These are phyloP conservation scores for Nannochloropsis gaditana DNA, from an alignment of 108 stramenopile genomes.

Conservation along the genomic window DNA sequence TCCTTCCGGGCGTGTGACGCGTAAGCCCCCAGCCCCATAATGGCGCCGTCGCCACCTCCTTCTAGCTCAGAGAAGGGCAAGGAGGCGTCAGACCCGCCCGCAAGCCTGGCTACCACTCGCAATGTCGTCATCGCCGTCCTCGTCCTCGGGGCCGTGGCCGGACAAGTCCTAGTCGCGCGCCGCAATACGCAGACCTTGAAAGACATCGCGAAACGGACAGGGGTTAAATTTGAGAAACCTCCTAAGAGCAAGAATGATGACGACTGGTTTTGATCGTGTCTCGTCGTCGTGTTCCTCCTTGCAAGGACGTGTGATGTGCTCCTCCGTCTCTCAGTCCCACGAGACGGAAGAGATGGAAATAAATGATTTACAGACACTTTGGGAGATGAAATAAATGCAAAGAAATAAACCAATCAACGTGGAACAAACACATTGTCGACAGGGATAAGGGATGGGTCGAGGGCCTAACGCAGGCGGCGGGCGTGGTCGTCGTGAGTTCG, in stretches of 20 bases:
- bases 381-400: background rate
- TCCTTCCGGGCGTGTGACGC: too few species aligned
- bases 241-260: conserved; percentile 20
- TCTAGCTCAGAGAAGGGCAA: background rate
- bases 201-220: background rate
- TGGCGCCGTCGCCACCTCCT: background rate
- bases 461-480: background rate
- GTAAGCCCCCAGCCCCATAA: too few species aligned
- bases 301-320: too few species aligned
- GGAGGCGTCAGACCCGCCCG: background rate
- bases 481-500: background rate
- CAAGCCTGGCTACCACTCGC: conserved; percentile 7
- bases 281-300: too few species aligned
- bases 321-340: too few species aligned
- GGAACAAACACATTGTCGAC: background rate
- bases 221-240: background rate
- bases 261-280: background rate
- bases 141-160: background rate
- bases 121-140: conserved; percentile 13
- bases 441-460: background rate
- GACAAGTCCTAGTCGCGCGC: background rate
- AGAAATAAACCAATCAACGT: background rate
- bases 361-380: too few species aligned
- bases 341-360: too few species aligned
- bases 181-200: background rate